Evolutionary conservation across 129 eudicot species (phyloP).

Genomic region (Chrysanthemum lavandulifolium): DNA sequence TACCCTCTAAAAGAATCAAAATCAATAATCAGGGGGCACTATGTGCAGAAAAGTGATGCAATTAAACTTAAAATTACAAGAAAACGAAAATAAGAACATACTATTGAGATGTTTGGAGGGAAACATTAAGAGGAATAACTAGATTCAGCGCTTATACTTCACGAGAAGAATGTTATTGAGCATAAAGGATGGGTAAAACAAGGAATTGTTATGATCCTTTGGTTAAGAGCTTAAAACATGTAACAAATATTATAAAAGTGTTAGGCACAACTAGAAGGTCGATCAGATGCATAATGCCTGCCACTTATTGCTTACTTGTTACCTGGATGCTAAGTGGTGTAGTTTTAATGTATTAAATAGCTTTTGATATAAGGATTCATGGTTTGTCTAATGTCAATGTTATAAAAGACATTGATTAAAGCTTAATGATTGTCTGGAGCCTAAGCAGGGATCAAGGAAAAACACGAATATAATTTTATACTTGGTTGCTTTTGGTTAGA

Average conservation of each 20-base stretch:
- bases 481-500: no score
- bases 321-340: background rate
- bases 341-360: background rate
- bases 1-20: background rate
- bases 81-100: background rate
- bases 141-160: no score
- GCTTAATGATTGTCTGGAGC: background rate
- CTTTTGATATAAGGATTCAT: background rate
- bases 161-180: no score
- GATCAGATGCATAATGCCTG: background rate
- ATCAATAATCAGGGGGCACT: background rate
- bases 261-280: background rate
- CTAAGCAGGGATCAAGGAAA: background rate
- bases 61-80: background rate
- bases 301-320: background rate
- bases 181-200: background rate
- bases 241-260: background rate
- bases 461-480: no score
- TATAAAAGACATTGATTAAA: background rate
- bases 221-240: background rate
- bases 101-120: no score
- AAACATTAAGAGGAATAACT: no score
- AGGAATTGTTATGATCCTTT: background rate
- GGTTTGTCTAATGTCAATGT: background rate
- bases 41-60: background rate